Base-by-base conservation (phyloP, 441 rosid genomes). In the Gossypium gossypioides region DNA sequence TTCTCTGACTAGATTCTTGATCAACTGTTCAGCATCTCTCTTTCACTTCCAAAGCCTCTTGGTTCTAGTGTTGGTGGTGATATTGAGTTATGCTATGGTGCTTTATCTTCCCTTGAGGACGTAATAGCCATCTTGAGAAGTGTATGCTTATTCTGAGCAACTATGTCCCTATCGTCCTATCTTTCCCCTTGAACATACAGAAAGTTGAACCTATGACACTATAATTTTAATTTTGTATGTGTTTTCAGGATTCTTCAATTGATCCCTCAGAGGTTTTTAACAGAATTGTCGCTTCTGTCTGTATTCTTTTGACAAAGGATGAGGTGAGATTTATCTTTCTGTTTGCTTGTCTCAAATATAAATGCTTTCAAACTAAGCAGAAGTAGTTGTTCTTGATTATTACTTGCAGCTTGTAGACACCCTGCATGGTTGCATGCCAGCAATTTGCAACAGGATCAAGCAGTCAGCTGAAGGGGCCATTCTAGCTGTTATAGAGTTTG, bases 211-310 rank as follows among this genome's bases (percentile, higher is more conserved):
- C 24, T 15, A 16, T 67, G 42, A 52, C 72, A 29, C 59, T 29
- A 10, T 51, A 18, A 18, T 15, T 18, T 52, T 32, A 32, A 51
- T 18, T 68, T 34, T 18, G 9, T 18, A 3, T 66, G 46, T 71
- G 52, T 78, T 60, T 82, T 74, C 96, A 96, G 99, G 98, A 96
- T 87, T 93, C 98, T 77, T 96, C 99, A 57, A 96, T 96, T 75
- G 99, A 96, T 81, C 99, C 97, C 60, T 96, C 99, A 16, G 97
- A 96, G 83, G 97, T 96, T 85, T 93, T 91, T 72, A 93, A 96
- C 86, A 86, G 99, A 87, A 88, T 96, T 74, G 90, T 93, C 74
- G 86, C 93, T 50, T 93, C 98, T 67, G 76, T 88, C 63, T 89
- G 97, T 86, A 76, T 79, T 73, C 88, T 93, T 73, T 76, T 96